Percentiles rank a stretch among this genome's conserved stretches.
phyloP scores from a whole-genome alignment of 352 stramenopile species.

The Pythium phragmiticola region DNA sequence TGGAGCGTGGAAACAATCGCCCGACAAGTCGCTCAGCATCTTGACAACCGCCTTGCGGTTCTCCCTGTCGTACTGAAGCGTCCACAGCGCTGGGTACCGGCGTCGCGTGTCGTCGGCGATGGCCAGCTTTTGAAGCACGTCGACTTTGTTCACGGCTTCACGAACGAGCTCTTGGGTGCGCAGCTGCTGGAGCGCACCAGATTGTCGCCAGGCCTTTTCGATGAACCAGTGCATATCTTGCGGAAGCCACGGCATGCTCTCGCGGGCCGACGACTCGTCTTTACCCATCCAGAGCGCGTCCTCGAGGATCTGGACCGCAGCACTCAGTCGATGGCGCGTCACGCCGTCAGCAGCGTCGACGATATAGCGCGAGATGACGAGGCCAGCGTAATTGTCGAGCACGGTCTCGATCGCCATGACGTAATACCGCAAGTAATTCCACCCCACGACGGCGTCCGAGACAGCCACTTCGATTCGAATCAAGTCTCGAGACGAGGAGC shows the following conservation, averaged over 20 bases:
- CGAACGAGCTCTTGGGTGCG: slow-evolving; percentile 15
- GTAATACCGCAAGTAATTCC: slow-evolving; percentile 21
- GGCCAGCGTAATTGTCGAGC: slow-evolving; percentile 18
- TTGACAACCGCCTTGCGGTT: background rate
- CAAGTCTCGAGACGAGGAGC: background rate
- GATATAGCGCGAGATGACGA: slow-evolving; percentile 20
- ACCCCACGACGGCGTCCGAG: background rate
- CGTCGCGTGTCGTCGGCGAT: slow-evolving; percentile 12
- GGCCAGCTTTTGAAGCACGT: slow-evolving; percentile 15
- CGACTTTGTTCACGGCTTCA: slow-evolving; percentile 13
- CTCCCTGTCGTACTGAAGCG: slow-evolving; percentile 5
- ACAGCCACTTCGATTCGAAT: slow-evolving; percentile 25
- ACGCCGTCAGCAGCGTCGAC: background rate
- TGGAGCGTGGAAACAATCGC: slow-evolving; percentile 21
- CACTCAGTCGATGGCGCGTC: background rate
- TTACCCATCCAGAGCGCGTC: slow-evolving; percentile 19
- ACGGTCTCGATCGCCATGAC: slow-evolving; percentile 27
- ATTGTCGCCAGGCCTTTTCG: slow-evolving; percentile 9
- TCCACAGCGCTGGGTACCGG: slow-evolving; percentile 20
- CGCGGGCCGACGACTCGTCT: background rate
- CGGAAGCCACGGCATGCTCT: slow-evolving; percentile 13
- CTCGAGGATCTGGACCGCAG: slow-evolving; percentile 5
- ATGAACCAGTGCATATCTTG: slow-evolving; percentile 21
- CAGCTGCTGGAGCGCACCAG: slow-evolving; percentile 10
- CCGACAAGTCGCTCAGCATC: slow-evolving; percentile 27